A percentile compares a stretch with the other conserved stretches of the same genome.
Evolutionary conservation across 805 yeast genomes (phyloP).

Genomic region (Candida ascalaphidarum): DNA sequence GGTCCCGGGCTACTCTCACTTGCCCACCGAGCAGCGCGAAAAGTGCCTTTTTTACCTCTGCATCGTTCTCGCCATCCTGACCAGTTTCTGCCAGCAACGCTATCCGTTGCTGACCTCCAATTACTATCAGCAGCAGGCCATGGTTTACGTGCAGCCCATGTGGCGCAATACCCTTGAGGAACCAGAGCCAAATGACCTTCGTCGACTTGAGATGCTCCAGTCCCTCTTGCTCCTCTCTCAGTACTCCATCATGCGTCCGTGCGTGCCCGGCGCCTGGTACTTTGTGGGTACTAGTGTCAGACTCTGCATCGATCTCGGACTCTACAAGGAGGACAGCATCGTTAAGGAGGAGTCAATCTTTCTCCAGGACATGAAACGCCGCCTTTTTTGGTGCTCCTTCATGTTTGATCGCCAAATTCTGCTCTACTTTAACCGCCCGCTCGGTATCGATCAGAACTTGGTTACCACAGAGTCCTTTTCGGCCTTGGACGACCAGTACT

Average conservation of each 20-base stretch:
- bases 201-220: slow-evolving; percentile 8
- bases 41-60: slow-evolving; percentile 8
- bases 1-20: too few species aligned
- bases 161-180: slow-evolving; percentile 5
- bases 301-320: slow-evolving; percentile 9
- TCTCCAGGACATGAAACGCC: slow-evolving; percentile 3
- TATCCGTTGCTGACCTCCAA: slow-evolving; percentile 3
- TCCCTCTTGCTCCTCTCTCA: slow-evolving; percentile 8
- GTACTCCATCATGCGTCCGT: slow-evolving; percentile 11
- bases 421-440: slow-evolving; percentile 4
- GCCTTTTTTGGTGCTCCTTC: slow-evolving; percentile 6
- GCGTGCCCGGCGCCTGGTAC: slow-evolving; percentile 12
- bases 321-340: slow-evolving; percentile 6
- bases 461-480: not conserved
- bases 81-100: slow-evolving; percentile 8
- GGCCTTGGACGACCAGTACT: not conserved
- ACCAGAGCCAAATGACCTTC: too few species aligned
- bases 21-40: too few species aligned
- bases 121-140: slow-evolving; percentile 5
- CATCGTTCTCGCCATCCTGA: slow-evolving; percentile 9
- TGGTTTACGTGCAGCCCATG: slow-evolving; percentile 4
- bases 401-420: slow-evolving; percentile 5
- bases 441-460: slow-evolving; percentile 2
- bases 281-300: slow-evolving; percentile 7
- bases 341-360: too few species aligned